phyloP scores from a whole-genome alignment of 495 filamentous ascomycete species.

The Xylaria nigripes region DNA sequence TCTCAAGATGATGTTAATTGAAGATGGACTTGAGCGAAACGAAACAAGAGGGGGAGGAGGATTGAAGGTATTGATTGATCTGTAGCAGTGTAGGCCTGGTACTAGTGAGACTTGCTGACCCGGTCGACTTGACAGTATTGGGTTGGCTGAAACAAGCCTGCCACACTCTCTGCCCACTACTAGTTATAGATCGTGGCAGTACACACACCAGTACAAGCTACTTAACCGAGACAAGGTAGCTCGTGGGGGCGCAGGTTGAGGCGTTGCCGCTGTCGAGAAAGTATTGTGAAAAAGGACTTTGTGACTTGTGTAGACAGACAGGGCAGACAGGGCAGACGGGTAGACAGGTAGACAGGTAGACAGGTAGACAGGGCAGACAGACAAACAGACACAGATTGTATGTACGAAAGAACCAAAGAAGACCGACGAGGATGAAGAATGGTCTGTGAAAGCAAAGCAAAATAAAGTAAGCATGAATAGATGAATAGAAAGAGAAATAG shows the following conservation, averaged over 20 bases:
- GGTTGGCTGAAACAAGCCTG: conserved; percentile 37
- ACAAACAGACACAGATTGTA: background rate
- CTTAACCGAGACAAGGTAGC: background rate
- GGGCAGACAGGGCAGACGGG: background rate
- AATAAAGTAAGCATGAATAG: no score
- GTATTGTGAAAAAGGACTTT: conserved; percentile 2
- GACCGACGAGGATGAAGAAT: background rate
- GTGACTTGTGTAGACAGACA: background rate
- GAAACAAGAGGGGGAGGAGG: background rate
- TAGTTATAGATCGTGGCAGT: conserved; percentile 22
- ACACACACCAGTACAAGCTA: background rate
- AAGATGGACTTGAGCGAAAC: background rate
- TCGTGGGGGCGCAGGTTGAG: conserved; percentile 6
- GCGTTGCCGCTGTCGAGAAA: conserved; percentile 7
- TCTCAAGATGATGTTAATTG: no score
- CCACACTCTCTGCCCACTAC: no score
- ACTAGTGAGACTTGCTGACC: background rate
- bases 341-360: background rate
- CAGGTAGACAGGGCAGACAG: background rate
- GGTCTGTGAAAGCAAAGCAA: background rate
- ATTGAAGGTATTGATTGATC: background rate
- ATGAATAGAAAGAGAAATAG: background rate
- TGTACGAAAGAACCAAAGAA: background rate
- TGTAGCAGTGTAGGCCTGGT: background rate
- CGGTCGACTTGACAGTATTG: conserved; percentile 22